phyloP scores from a whole-genome alignment of 495 filamentous ascomycete genomes.

The Daldinia grandis region DNA sequence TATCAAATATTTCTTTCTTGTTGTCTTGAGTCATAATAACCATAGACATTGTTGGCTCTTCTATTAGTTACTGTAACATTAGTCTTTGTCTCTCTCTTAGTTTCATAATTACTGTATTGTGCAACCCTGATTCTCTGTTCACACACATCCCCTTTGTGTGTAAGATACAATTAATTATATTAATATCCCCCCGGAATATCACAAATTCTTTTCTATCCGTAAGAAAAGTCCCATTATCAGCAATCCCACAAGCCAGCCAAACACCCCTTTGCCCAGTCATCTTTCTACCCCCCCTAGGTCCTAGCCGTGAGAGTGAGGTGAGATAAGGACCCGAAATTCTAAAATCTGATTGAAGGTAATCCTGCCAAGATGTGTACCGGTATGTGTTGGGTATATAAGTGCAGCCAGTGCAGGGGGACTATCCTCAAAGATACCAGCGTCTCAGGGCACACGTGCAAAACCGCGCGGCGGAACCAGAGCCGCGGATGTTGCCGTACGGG shows the following conservation, averaged over 20 bases:
- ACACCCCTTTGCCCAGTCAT: background rate
- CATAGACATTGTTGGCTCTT: background rate
- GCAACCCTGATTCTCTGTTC: background rate
- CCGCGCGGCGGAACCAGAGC: slow-evolving; percentile 5
- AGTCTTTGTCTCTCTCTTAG: background rate
- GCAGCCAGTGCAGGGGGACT: slow-evolving; percentile 15
- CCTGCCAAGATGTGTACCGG: slow-evolving; percentile 37
- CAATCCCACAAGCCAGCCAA: background rate
- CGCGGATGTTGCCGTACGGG: slow-evolving; percentile 38
- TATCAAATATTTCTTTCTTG: background rate
- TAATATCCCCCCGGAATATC: background rate
- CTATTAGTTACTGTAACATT: background rate
- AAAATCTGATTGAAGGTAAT: too few species aligned
- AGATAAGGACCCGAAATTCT: background rate
- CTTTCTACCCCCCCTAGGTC: background rate
- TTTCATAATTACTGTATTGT: background rate
- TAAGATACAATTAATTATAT: background rate
- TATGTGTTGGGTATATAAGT: slow-evolving; percentile 15
- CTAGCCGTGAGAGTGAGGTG: background rate
- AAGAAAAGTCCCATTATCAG: background rate
- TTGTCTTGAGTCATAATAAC: background rate
- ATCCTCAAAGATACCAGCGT: slow-evolving; percentile 13
- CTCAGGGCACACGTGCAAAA: slow-evolving; percentile 33
- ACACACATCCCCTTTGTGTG: background rate
- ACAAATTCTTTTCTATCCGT: background rate